Base-by-base conservation (phyloP, 768 basidiomycete genomes). In the Crepidotus variabilis region DNA sequence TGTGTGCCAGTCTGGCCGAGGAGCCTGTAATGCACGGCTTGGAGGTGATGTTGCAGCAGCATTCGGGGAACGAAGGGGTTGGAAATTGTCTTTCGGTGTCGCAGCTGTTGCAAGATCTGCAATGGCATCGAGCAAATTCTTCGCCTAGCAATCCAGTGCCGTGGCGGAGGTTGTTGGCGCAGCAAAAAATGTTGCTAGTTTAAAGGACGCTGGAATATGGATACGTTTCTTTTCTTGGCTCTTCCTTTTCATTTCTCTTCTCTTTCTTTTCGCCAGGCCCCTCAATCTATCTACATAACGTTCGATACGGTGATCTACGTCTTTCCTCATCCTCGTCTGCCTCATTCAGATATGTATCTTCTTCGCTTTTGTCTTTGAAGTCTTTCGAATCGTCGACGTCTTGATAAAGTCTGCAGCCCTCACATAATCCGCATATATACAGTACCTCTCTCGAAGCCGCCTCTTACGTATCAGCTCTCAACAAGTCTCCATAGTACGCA, bases 1-100 rank as follows among this genome's bases (percentile, higher is more conserved):
- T 93, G 51, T 82, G 82, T 58, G 89, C 89, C 1, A 84, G 80
- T 60, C 78, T 92, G 51, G 84, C 87, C 58, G 82, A 85, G 51
- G 57, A 34, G 2, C 53, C 53, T 1, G 71, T 84, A 58, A 79
- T 78, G 51, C 43, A 57, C 2, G 72, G 75, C 58, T 72, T 92
- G 13, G 60, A 70, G 22, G 61, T 62, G 9, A 71, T 78, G 47
- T 73, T 93, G 45, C 64, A 76, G 53, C 77, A 78, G 52, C 82
- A 85, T 63, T 75, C 76, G 35, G 57, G 61, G 50, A n/a, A 71
- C 20, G 79, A 82, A 52, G 74, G 75, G 9, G 77, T 86, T 23
- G 90, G 90, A 32, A 92, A 92, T 62, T 83, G 83, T 55, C 65
- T 70, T n/a, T 75, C 80, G 45, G 83, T 87, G 32, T 70, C 69